These are phyloP conservation scores for Solanum pimpinellifolium DNA, from an alignment of 257 asterid genomes.

Conservation along the genomic window DNA sequence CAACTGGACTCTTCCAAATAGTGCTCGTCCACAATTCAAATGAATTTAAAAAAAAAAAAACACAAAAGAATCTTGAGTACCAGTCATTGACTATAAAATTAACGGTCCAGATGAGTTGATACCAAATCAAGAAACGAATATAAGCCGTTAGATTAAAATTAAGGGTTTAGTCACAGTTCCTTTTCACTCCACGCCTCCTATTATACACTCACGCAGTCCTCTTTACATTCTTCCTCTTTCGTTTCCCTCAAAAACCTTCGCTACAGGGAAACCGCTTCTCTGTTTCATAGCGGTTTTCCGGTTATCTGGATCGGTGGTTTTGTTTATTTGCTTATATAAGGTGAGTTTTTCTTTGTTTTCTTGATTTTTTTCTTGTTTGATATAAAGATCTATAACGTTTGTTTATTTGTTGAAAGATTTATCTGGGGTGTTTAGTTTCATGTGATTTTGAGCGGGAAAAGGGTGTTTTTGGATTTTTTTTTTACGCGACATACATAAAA, in stretches of 20 bases:
- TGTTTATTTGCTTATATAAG: background rate
- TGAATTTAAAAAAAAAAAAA: background rate
- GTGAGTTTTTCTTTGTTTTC: background rate
- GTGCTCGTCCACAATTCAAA: background rate
- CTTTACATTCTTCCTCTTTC: background rate
- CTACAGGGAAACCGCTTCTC: conserved; percentile 16
- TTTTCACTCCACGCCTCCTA: conserved; percentile 35
- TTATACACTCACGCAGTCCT: conserved; percentile 5
- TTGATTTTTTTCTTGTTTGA: background rate
- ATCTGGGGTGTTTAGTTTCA: background rate
- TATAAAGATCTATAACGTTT: background rate
- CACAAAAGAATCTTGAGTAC: background rate
- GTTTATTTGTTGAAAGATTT: too few relatives aligned
- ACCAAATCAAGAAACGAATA: conserved; percentile 4
- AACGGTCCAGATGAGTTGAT: conserved; percentile 8
- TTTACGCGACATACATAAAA: background rate
- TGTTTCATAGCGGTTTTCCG: conserved; percentile 16
- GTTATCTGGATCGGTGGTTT: background rate
- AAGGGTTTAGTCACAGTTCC: conserved; percentile 40
- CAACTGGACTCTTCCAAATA: background rate
- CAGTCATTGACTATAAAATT: background rate
- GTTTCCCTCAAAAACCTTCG: background rate
- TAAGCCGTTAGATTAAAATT: conserved; percentile 26
- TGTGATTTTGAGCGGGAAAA: background rate
- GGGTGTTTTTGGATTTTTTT: background rate